A percentile compares a stretch with the other conserved stretches of the same genome.
phyloP scores from a whole-genome alignment of 1,284 basidiomycete species.

The Tilletia horrida region DNA sequence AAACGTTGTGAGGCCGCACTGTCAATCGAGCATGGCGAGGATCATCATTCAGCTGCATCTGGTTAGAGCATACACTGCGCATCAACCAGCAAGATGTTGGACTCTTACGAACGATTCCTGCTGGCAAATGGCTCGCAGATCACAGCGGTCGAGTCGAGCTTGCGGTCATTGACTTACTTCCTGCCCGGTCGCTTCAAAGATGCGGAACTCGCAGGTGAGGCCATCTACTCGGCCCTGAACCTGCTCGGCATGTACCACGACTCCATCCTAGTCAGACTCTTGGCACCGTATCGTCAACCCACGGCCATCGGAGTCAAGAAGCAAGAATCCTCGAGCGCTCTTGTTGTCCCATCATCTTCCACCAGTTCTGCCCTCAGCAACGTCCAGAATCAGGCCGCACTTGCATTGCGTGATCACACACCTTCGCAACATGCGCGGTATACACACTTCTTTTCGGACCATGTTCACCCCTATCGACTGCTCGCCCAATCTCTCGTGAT shows the following conservation, averaged over 20 bases:
- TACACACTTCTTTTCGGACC: constrained; percentile 53
- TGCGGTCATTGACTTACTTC: constrained; percentile 88
- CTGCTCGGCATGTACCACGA: constrained; percentile 58
- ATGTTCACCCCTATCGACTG: constrained; percentile 47
- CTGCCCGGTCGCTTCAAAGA: constrained; percentile 93
- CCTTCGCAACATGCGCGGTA: constrained; percentile 56
- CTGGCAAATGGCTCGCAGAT: constrained; percentile 57
- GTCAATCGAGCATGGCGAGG: no score
- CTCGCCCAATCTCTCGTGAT: constrained; percentile 51
- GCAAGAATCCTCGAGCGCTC: neutral
- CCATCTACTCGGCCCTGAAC: constrained; percentile 54
- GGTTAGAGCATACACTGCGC: no score
- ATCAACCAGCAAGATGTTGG: constrained; percentile 29
- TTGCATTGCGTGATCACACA: constrained; percentile 28
- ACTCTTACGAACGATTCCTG: constrained; percentile 49
- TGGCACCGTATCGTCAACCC: constrained; percentile 20
- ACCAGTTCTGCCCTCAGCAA: constrained; percentile 12
- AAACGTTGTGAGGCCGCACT: no score
- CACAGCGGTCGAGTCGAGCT: constrained; percentile 77
- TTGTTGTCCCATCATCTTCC: neutral
- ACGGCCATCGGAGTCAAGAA: neutral
- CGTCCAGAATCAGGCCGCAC: neutral
- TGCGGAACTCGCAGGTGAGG: constrained; percentile 66
- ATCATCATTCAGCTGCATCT: no score
- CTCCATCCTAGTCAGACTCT: constrained; percentile 53